Evolutionary conservation across 768 basidiomycete genomes (phyloP).

Genomic region (Podaxis sp.): DNA sequence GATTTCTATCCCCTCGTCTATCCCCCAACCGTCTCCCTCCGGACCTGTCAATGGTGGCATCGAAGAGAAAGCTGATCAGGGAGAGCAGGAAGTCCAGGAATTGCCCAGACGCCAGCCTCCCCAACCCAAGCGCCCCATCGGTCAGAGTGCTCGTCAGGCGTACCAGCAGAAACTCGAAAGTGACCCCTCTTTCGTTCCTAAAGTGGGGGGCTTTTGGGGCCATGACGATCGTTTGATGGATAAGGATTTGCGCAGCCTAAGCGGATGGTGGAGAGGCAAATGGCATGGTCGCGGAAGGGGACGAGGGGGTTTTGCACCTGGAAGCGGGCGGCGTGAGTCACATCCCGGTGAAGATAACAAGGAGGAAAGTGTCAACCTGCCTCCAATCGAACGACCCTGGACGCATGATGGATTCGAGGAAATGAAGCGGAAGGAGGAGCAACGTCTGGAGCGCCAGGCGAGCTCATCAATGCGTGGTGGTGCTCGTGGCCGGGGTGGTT

Average conservation of each 20-base stretch:
- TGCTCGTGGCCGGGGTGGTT: slow-evolving; percentile 44
- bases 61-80: not conserved
- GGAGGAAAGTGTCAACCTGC: slow-evolving; percentile 24
- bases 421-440: slow-evolving; percentile 73
- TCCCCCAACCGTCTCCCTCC: not conserved
- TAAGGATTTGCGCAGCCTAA: slow-evolving; percentile 76
- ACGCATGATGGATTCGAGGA: slow-evolving; percentile 88
- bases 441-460: slow-evolving; percentile 24
- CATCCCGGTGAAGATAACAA: slow-evolving; percentile 39
- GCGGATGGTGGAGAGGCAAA: slow-evolving; percentile 83
- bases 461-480: slow-evolving; percentile 26
- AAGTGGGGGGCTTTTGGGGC: slow-evolving; percentile 90
- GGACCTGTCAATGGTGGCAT: slow-evolving; percentile 10
- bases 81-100: slow-evolving; percentile 4
- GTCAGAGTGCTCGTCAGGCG: slow-evolving; percentile 73
- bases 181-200: slow-evolving; percentile 88
- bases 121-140: slow-evolving; percentile 33
- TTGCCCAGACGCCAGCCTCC: slow-evolving; percentile 4
- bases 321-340: slow-evolving; percentile 48
- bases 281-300: slow-evolving; percentile 66
- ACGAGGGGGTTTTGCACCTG: slow-evolving; percentile 32
- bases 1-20: slow-evolving; percentile 1
- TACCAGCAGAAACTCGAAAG: slow-evolving; percentile 78
- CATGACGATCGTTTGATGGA: slow-evolving; percentile 89
- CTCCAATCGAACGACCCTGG: slow-evolving; percentile 70